phyloP scores from a whole-genome alignment of 2,329 filamentous ascomycete species.

The Diaporthe sp. region DNA sequence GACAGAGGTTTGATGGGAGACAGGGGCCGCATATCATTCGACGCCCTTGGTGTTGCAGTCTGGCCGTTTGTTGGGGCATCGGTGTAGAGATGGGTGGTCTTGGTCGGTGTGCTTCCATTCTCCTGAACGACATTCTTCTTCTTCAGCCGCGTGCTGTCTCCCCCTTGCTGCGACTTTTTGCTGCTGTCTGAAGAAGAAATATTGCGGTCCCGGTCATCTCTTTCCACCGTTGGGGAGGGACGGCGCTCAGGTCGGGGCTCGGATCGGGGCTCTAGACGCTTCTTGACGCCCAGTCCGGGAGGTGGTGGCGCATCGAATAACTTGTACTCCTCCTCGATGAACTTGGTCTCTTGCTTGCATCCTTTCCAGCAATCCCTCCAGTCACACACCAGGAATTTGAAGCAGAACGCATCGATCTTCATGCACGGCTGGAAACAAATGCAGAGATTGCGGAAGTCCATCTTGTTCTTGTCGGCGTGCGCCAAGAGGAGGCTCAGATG shows the following conservation, averaged over 20 bases:
- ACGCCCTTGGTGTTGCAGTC: constrained; percentile 47
- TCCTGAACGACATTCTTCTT: constrained; percentile 56
- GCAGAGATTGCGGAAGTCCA: constrained; percentile 95
- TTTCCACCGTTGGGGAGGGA: constrained; percentile 23
- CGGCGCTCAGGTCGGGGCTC: constrained; percentile 36
- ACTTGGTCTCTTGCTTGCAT: constrained; percentile 89
- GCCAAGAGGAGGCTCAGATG: constrained; percentile 92
- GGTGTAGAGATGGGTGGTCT: constrained; percentile 51
- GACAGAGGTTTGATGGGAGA: constrained; percentile 77
- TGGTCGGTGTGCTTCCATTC: constrained; percentile 28
- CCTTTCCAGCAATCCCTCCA: constrained; percentile 98
- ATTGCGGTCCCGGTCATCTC: constrained; percentile 58
- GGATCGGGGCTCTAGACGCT: constrained; percentile 35
- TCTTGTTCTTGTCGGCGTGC: constrained; percentile 96
- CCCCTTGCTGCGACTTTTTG: constrained; percentile 59
- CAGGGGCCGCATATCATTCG: constrained; percentile 65
- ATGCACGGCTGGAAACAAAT: constrained; percentile 98
- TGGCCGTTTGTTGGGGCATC: constrained; percentile 44
- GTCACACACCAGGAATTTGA: constrained; percentile 93
- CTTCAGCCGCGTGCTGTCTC: constrained; percentile 54
- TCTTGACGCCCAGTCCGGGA: constrained; percentile 53
- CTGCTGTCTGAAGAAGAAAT: constrained; percentile 77
- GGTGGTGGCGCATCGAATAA: constrained; percentile 71
- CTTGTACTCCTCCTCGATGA: constrained; percentile 76
- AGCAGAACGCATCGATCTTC: constrained; percentile 95